Conservation (phyloP, 306 rosid species). For the Carpinus fangiana region DNA sequence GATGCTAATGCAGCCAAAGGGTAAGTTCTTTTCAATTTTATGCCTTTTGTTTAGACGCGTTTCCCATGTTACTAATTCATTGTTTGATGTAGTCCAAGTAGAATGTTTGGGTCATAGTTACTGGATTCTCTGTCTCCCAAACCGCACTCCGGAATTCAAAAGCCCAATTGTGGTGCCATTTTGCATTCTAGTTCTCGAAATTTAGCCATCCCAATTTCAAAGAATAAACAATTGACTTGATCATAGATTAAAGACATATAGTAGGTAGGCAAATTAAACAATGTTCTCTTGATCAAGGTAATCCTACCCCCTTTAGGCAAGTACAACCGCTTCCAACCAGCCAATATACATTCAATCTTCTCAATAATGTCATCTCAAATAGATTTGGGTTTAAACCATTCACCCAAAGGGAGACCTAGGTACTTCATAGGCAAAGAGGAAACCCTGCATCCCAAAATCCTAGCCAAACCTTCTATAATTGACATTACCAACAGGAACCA, state of each 20-base stretch:
- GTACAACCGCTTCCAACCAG: no score
- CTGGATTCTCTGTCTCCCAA: background rate
- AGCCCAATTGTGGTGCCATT: background rate
- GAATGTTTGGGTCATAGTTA: background rate
- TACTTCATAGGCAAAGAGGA: no score
- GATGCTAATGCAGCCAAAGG: constrained; percentile 53
- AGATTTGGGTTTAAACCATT: no score
- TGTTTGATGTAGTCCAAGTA: background rate
- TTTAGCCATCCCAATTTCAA: background rate
- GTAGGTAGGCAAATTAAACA: no score
- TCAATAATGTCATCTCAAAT: no score
- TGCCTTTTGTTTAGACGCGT: constrained; percentile 19
- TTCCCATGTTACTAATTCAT: background rate
- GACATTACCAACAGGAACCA: no score
- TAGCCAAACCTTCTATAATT: no score
- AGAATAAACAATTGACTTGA: background rate
- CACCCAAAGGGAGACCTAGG: no score
- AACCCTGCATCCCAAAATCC: no score
- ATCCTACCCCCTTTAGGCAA: no score
- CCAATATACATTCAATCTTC: no score
- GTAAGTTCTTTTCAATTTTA: constrained; percentile 47
- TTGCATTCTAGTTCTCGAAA: background rate
- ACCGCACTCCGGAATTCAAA: background rate
- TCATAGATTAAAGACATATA: background rate
- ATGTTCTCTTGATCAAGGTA: no score